Evolutionary conservation across 805 yeast species (phyloP).

Genomic region (Starmerella sp.): DNA sequence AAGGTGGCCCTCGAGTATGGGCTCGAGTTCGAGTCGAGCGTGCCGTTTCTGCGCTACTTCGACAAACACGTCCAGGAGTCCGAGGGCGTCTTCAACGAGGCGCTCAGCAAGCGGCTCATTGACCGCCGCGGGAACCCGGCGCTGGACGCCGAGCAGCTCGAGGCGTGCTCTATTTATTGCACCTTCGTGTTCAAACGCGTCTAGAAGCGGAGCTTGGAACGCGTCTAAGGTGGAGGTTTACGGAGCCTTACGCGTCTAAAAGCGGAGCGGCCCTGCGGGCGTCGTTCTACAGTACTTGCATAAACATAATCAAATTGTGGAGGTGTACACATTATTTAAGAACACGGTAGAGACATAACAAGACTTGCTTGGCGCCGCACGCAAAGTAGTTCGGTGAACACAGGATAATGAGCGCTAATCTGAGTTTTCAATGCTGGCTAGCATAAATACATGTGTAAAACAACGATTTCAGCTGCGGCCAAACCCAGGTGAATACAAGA

Average conservation of each 20-base stretch:
- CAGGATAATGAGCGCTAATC: too few relatives aligned
- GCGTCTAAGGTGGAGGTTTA: too few relatives aligned
- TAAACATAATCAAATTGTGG: too few relatives aligned
- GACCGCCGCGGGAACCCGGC: constrained; percentile 74
- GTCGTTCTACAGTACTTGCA: too few relatives aligned
- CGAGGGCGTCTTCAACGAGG: constrained; percentile 23
- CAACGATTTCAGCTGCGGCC: not conserved
- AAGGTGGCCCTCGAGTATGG: constrained; percentile 76
- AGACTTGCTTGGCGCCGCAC: too few relatives aligned
- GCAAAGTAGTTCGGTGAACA: too few relatives aligned
- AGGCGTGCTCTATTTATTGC: constrained; percentile 72
- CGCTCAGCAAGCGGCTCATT: constrained; percentile 37
- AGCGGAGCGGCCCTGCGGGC: too few relatives aligned
- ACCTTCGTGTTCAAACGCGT: constrained; percentile 60
- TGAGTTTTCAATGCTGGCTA: too few relatives aligned
- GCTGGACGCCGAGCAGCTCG: constrained; percentile 79
- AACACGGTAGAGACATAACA: too few relatives aligned
- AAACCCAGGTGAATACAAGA: constrained; percentile 5
- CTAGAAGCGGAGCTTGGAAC: not conserved
- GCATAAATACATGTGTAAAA: too few relatives aligned
- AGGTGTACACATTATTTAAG: too few relatives aligned
- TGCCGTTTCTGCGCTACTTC: constrained; percentile 73
- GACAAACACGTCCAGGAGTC: constrained; percentile 54
- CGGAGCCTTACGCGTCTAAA: too few relatives aligned
- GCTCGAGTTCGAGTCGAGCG: constrained; percentile 55